Evolutionary conservation across 257 asterid genomes (phyloP).

Genomic region (Linderniella brevidens): DNA sequence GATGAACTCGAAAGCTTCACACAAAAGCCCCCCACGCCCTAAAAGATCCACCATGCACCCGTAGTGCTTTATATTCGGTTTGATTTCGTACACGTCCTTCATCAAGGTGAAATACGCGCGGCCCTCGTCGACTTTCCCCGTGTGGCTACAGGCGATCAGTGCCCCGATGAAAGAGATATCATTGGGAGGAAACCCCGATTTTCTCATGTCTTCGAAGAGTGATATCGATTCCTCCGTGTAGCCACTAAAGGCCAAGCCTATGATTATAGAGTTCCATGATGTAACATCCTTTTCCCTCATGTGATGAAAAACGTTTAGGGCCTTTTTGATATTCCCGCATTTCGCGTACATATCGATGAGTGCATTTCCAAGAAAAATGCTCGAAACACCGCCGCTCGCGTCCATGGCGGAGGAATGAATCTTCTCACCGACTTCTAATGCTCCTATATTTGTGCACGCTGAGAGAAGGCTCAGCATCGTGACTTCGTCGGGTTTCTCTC

Average conservation of each 20-base stretch:
- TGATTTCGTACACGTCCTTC: conserved; percentile 22
- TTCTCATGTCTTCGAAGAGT: conserved; percentile 56
- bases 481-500: conserved; percentile 45
- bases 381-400: conserved; percentile 24
- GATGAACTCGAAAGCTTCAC: conserved; percentile 50
- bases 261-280: conserved; percentile 47
- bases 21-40: conserved; percentile 51
- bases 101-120: conserved; percentile 31
- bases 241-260: conserved; percentile 47
- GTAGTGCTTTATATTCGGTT: conserved; percentile 40
- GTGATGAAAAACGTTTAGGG: conserved; percentile 29
- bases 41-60: conserved; percentile 73
- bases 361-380: conserved; percentile 39
- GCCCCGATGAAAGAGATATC: conserved; percentile 50
- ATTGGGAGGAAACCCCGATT: conserved; percentile 25
- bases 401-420: conserved; percentile 29
- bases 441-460: conserved; percentile 49
- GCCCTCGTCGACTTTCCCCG: conserved; percentile 49
- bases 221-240: conserved; percentile 33
- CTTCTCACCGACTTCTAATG: conserved; percentile 48
- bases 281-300: conserved; percentile 47
- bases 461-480: conserved; percentile 62
- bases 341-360: conserved; percentile 66
- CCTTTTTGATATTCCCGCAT: conserved; percentile 45
- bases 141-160: conserved; percentile 48